These are phyloP conservation scores for Backusella liffmaniae DNA, from an alignment of 192 early-diverging fungal genomes.

Conservation along the genomic window DNA sequence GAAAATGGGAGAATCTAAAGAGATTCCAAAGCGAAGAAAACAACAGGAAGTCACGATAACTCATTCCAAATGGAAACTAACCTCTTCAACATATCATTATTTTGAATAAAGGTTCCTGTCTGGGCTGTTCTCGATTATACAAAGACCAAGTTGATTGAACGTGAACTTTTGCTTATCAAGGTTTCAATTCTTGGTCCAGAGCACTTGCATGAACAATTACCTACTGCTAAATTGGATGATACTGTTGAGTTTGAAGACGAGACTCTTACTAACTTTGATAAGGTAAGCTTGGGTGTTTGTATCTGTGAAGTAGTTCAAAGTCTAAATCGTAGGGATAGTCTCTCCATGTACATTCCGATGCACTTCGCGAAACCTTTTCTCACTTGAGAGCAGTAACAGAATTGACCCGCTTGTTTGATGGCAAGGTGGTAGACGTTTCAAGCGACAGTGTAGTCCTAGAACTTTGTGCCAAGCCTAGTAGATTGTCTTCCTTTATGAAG, in stretches of 20 bases:
- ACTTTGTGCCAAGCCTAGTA: slow-evolving; percentile 81
- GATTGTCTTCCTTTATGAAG: slow-evolving; percentile 91
- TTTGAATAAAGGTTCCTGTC: slow-evolving; percentile 63
- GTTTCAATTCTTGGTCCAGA: slow-evolving; percentile 79
- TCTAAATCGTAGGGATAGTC: neutral
- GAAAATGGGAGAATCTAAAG: neutral
- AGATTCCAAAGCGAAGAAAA: neutral
- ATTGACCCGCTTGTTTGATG: slow-evolving; percentile 83
- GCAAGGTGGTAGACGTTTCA: slow-evolving; percentile 84
- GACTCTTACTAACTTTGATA: slow-evolving; percentile 12
- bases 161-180: slow-evolving; percentile 93
- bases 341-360: slow-evolving; percentile 35
- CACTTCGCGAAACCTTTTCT: slow-evolving; percentile 50
- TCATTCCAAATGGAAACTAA: neutral
- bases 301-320: neutral
- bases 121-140: slow-evolving; percentile 99
- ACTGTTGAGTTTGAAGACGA: slow-evolving; percentile 26
- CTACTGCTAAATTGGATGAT: slow-evolving; percentile 35
- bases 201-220: slow-evolving; percentile 55
- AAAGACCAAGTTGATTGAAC: slow-evolving; percentile 81
- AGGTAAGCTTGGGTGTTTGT: slow-evolving; percentile 8
- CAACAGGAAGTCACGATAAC: neutral
- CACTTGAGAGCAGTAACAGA: slow-evolving; percentile 81
- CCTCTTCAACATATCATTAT: neutral
- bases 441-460: slow-evolving; percentile 81